Evolutionary conservation across 148 eudicot genomes (phyloP).

Genomic region (Dianthus caryophyllus): DNA sequence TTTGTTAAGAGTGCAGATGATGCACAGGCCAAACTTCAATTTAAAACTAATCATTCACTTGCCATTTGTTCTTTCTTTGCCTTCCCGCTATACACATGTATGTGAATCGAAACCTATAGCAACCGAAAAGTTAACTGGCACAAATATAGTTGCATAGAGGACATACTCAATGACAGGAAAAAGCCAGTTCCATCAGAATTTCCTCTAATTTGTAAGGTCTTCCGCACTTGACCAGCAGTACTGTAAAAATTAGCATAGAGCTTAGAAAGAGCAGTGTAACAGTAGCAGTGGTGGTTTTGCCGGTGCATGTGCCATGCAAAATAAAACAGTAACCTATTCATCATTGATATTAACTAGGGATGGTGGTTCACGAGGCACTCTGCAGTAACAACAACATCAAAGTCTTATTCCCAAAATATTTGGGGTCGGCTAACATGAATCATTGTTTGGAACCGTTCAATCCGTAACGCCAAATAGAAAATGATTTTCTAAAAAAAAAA

Average conservation of each 20-base stretch:
- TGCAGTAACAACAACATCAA: too few species aligned
- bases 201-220: constrained; percentile 64
- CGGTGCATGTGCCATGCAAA: too few species aligned
- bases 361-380: too few species aligned
- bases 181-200: constrained; percentile 60
- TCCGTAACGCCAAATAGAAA: too few species aligned
- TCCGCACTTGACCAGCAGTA: constrained; percentile 90
- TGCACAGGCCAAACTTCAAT: neutral
- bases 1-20: neutral
- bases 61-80: neutral
- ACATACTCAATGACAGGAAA: constrained; percentile 78
- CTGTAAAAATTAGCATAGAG: constrained; percentile 33
- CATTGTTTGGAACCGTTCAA: too few species aligned
- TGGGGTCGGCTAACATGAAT: too few species aligned
- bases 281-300: neutral
- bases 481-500: too few species aligned
- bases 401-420: too few species aligned
- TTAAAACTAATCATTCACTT: neutral
- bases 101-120: neutral
- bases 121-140: neutral
- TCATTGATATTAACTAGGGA: too few species aligned
- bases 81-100: neutral
- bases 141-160: neutral
- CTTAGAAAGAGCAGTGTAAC: neutral
- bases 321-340: too few species aligned